Base-by-base conservation (phyloP, 257 asterid species). In the Scutellaria baicalensis region DNA sequence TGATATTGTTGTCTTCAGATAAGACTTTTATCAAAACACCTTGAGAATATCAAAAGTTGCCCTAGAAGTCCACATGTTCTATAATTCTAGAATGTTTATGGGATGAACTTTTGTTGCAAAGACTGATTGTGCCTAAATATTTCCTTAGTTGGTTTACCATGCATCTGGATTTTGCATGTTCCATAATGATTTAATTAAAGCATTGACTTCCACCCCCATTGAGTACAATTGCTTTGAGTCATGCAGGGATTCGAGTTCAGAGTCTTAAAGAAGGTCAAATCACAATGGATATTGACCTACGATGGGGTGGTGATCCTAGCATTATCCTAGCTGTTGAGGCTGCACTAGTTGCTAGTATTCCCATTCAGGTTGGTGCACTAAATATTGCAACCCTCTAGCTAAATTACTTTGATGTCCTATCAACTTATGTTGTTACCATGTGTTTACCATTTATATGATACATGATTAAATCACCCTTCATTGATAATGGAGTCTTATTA, bases 271-370 rank as follows among this genome's bases (percentile, higher is more conserved):
- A 89, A 71, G 99, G 99, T 65, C 99, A 94, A 80, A 91, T 94
- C 76, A 94, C 96, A 5, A 94, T 94, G 99, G 99, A 94, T 74
- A 91, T 94, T 64, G 99, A 94, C 82, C 78, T 94, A 47, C 88
- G 99, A 39, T 94, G 97, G 97, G 99, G 99, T 77, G 99, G 99
- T 77, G 96, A 94, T 82, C 99, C 99, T 44, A 94, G 84, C 82
- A 94, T 94, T 63, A 61, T 94, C 70, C 78, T 94, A 82, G 97
- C 89, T 68, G 97, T 86, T 67, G 97, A 91, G 86, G 99, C 98
- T 70, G 97, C 98, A 43, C 73, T 78, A 36, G 99, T 94, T 83
- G 99, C 99, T 77, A 89, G 96, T 40, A 89, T 94, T 69, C 99
- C 99, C 40, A 91, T 94, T 79, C 99, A 94, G 94, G 99, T 93